A percentile compares a stretch with the other conserved stretches of the same genome.
These are phyloP conservation scores for Ophiosphaerella herpotricha DNA, from an alignment of 2,329 filamentous ascomycete genomes.

Conservation along the genomic window DNA sequence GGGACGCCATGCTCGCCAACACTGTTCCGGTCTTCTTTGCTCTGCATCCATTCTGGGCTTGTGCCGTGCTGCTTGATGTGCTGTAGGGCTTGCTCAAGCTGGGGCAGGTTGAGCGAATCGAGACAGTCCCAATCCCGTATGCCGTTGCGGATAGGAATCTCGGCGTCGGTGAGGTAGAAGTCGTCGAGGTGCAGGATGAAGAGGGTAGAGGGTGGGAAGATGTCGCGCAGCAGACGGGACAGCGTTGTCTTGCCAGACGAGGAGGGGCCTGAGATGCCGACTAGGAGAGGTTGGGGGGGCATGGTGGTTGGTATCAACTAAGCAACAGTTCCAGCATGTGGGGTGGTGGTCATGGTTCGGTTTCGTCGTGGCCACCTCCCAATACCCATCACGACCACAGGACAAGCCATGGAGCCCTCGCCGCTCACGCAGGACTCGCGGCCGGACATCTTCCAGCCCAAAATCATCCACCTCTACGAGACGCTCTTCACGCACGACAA, in stretches of 20 bases:
- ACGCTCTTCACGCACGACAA: constrained; percentile 51
- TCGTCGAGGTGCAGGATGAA: constrained; percentile 96
- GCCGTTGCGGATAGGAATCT: constrained; percentile 59
- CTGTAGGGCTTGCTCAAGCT: constrained; percentile 68
- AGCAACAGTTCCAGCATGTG: no score
- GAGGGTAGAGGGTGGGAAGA: constrained; percentile 65
- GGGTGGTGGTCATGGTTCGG: not conserved
- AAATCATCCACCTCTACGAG: constrained; percentile 89
- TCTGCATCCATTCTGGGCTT: constrained; percentile 54
- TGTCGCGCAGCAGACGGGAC: constrained; percentile 78
- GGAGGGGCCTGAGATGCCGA: constrained; percentile 82
- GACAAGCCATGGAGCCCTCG: constrained; percentile 74
- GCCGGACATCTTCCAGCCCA: constrained; percentile 89
- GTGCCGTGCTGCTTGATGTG: constrained; percentile 72
- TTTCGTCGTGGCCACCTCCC: not conserved
- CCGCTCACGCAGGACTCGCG: constrained; percentile 90
- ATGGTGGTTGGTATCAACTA: constrained; percentile 2
- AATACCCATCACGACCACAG: not conserved
- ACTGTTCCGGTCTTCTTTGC: constrained; percentile 64
- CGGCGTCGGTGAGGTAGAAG: constrained; percentile 82
- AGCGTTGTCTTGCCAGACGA: constrained; percentile 96
- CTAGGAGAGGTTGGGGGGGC: constrained; percentile 61
- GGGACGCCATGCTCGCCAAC: constrained; percentile 49
- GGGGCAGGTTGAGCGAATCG: constrained; percentile 72
- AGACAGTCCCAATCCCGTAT: constrained; percentile 92